Conservation (phyloP, 2,329 filamentous ascomycete species). For the Claviceps cyperi region DNA sequence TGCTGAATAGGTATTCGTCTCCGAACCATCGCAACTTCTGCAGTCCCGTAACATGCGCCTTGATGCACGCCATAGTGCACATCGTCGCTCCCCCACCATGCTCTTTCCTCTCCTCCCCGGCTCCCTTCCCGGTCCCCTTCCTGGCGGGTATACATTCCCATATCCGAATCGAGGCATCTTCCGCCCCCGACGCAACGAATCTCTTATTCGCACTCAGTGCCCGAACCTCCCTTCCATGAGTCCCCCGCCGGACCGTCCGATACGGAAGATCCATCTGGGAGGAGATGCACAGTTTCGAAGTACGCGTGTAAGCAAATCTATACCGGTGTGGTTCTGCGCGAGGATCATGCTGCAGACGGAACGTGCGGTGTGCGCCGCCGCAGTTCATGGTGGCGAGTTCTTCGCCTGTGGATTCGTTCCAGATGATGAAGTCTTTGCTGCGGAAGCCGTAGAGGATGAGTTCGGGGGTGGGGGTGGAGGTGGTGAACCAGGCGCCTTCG, state of each 20-base stretch:
- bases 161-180: constrained; percentile 60
- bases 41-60: constrained; percentile 69
- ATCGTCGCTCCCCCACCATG: constrained; percentile 10
- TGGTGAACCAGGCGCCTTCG: constrained; percentile 52
- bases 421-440: constrained; percentile 64
- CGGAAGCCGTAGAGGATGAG: constrained; percentile 71
- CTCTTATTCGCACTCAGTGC: constrained; percentile 29
- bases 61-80: constrained; percentile 48
- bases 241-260: constrained; percentile 48
- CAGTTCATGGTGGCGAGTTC: constrained; percentile 64
- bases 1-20: constrained; percentile 64
- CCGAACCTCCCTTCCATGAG: constrained; percentile 74
- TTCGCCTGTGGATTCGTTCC: constrained; percentile 57
- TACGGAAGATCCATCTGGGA: constrained; percentile 24
- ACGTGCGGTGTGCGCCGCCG: constrained; percentile 71
- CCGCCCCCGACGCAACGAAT: constrained; percentile 53
- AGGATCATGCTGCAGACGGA: constrained; percentile 29
- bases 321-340: constrained; percentile 19
- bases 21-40: constrained; percentile 68
- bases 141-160: constrained; percentile 32
- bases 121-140: constrained; percentile 11
- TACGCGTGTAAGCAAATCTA: constrained; percentile 62
- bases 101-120: background rate
- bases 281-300: constrained; percentile 36
- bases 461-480: constrained; percentile 22